phyloP scores from a whole-genome alignment of 371 early-diverging fungal species.

The Quaeritorhiza haematococci region DNA sequence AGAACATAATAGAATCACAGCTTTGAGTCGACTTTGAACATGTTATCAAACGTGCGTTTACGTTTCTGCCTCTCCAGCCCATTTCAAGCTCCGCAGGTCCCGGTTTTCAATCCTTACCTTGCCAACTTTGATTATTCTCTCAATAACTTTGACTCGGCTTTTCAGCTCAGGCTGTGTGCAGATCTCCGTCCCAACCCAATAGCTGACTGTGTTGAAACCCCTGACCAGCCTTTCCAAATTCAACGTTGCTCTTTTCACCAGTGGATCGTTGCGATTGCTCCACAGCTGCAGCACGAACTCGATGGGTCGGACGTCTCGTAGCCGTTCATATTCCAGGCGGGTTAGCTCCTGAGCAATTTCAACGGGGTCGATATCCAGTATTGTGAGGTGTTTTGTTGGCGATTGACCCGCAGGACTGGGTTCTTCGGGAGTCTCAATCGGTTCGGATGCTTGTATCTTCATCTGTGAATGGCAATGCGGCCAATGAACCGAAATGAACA shows the following conservation, averaged over 20 bases:
- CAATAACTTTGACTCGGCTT: constrained; percentile 57
- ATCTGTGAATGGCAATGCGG: too few relatives aligned
- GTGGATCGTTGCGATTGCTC: constrained; percentile 10
- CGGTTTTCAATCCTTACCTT: constrained; percentile 32
- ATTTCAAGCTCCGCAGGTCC: not conserved
- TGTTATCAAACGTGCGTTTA: too few relatives aligned
- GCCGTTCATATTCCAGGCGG: constrained; percentile 11
- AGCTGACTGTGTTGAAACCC: constrained; percentile 35
- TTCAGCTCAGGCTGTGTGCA: constrained; percentile 48
- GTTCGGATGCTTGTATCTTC: too few relatives aligned
- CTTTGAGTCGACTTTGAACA: too few relatives aligned
- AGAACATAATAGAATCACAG: too few relatives aligned
- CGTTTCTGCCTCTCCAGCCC: too few relatives aligned
- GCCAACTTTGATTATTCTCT: constrained; percentile 69
- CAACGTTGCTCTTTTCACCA: constrained; percentile 2
- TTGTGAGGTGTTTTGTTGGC: too few relatives aligned
- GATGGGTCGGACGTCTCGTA: constrained; percentile 12
- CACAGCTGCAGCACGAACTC: constrained; percentile 15
- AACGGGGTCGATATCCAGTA: constrained; percentile 15
- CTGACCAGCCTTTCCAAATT: constrained; percentile 12
- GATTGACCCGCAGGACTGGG: too few relatives aligned
- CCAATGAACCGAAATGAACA: too few relatives aligned
- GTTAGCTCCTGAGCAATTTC: constrained; percentile 21
- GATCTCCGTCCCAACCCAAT: constrained; percentile 67
- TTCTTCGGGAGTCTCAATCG: too few relatives aligned